Evolutionary conservation across 2,329 filamentous ascomycete genomes (phyloP).

Genomic region (Cercospora janseana): DNA sequence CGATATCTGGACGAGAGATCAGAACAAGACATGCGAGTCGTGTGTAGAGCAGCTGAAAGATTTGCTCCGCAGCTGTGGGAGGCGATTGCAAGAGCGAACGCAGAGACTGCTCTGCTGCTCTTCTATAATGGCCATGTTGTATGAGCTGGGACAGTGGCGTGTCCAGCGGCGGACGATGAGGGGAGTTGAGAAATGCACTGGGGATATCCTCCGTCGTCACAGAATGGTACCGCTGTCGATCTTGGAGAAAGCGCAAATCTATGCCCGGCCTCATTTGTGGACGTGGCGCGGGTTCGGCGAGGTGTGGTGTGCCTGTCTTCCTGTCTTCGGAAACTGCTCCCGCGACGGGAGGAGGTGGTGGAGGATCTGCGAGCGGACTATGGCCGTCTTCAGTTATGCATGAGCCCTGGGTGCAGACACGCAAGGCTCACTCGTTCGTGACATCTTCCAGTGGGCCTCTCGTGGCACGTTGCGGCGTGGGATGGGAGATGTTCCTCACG

Average conservation of each 20-base stretch:
- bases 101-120: conserved; percentile 46
- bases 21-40: conserved; percentile 79
- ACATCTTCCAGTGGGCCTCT: conserved; percentile 69
- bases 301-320: conserved; percentile 8
- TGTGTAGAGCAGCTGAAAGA: conserved; percentile 77
- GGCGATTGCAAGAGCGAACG: conserved; percentile 44
- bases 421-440: conserved; percentile 63
- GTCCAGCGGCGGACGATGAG: conserved; percentile 61
- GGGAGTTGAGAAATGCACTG: conserved; percentile 66
- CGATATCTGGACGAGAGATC: conserved; percentile 61
- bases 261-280: conserved; percentile 42
- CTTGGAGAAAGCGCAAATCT: conserved; percentile 77
- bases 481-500: conserved; percentile 35
- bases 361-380: conserved; percentile 30
- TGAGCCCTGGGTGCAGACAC: background rate
- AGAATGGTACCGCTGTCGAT: conserved; percentile 78
- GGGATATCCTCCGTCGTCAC: conserved; percentile 63
- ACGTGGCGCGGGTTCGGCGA: conserved; percentile 20
- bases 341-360: conserved; percentile 22
- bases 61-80: conserved; percentile 60
- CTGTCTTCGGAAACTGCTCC: conserved; percentile 3
- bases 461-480: conserved; percentile 64
- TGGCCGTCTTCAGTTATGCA: conserved; percentile 25
- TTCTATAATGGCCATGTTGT: conserved; percentile 71
- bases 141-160: conserved; percentile 69